Evolutionary conservation across 2,329 filamentous ascomycete genomes (phyloP), one percentile per base, ranked within the genome.

Genomic region (Apiospora marii): DNA sequence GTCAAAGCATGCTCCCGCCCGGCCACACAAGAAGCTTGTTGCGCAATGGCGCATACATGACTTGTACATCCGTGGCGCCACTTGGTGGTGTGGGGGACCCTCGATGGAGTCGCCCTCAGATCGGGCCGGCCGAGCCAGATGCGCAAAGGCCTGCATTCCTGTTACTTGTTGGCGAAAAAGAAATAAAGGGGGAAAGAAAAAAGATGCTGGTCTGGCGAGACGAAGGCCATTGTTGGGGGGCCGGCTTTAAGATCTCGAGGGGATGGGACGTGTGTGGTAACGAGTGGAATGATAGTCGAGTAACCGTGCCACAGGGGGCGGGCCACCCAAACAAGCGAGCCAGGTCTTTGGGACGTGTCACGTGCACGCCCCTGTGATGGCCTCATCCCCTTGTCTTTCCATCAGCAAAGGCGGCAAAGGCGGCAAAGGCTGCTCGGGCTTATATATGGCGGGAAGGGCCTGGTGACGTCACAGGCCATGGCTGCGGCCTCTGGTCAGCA

Each of bases 201-300:
- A 64, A n/a, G 34, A n/a, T 41, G 22, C 19, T 34, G 22, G 58
- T 41, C 58, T 12, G n/a, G 10, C 34, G 41, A 64, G 58, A 41
- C 58, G 19, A 64, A 41, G n/a, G 58, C 58, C 58, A n/a, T 64
- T 64, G 58, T 64, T 64, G 58, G 34, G 34, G 58, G 58, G 19
- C 10, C 10, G 27, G 27, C 30, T 30, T 64, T n/a, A 37, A 61
- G 53, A 61, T 10, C 30, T 37, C 53, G 58, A 64, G 51, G 51
- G 51, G 27, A 53, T 64, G 58, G 30, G 58, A 64, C 34, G 19
- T 64, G 34, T 64, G 34, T 64, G 58, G 58, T 64, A 41, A 64
- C 58, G 53, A 64, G 58, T 64, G 58, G 58, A 64, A 64, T 64
- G 58, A 64, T 64, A n/a, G 58, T 64, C 58, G 58, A 37, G 58